Base-by-base conservation (phyloP, 2,329 filamentous ascomycete genomes). In the Alternaria sp. region DNA sequence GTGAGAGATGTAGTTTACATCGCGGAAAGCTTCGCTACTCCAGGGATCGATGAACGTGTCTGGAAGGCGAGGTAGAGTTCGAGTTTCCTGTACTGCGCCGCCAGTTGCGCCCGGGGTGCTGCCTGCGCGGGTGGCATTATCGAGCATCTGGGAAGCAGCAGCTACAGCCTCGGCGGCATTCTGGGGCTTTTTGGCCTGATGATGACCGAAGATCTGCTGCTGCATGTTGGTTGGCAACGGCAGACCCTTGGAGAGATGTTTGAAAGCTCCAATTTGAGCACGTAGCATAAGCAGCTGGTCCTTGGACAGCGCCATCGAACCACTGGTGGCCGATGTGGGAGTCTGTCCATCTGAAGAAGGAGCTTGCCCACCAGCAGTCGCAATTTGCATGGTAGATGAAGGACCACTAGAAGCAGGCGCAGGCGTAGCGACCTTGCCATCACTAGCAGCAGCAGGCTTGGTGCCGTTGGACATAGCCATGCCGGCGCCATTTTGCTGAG, bases 261-360 rank as follows among this genome's bases (percentile, higher is more conserved):
- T 96, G 81, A 97, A 98, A 0, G 94, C 94, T 70, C 90, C 86
- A 52, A 98, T 97, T 77, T 99, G 95, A 67, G 92, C 90, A 62
- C 92, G 86, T 10, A 99, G 82, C 44, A 92, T 87, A 25, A 86
- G 85, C 46, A 97, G 82, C 77, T 99, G 95, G 58, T 95, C 91
- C 25, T 87, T 86, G 18, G 69, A 66, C 66, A 78, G 72, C 32
- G 69, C 63, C 16, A 68, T 66, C 9, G 67, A 60, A 16, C 62
- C 62, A 51, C 66, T 57, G 1, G 70, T 69, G 14, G 75, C 72
- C 6, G 75, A 77, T 4, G 71, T 76, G 2, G 73, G 70, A 9
- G 76, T 77, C 57, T 77, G 73, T 2, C 71, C 68, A 52, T 85
- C 85, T 22, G 79, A 80, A n/a, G 76, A 50, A 45, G 71, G 60